phyloP scores from a whole-genome alignment of 129 eudicot species.

The Kitagawia praeruptora region DNA sequence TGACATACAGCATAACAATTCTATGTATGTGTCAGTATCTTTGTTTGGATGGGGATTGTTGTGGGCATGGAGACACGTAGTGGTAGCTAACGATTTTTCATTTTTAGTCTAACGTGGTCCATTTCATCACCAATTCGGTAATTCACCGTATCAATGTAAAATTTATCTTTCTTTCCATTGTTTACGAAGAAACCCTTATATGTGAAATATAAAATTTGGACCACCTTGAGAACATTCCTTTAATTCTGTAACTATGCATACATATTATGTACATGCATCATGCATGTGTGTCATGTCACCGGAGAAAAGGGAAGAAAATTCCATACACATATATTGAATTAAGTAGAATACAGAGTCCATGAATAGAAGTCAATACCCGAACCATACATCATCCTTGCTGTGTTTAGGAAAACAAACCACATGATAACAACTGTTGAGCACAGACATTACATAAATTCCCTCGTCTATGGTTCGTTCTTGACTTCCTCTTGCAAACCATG shows the following conservation, averaged over 20 bases:
- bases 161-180: neutral
- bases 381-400: constrained; percentile 47
- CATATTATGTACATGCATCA: neutral
- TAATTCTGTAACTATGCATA: too few species aligned
- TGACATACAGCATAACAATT: too few species aligned
- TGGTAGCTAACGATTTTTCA: neutral
- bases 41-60: too few species aligned
- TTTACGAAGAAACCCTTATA: neutral
- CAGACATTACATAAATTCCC: neutral
- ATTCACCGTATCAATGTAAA: neutral
- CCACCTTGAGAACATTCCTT: neutral
- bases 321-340: neutral
- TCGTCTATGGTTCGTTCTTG: constrained; percentile 51
- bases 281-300: neutral
- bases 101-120: neutral
- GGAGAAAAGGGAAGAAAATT: neutral
- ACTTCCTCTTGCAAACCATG: constrained; percentile 32
- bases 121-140: neutral
- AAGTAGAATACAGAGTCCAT: neutral
- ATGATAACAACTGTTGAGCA: neutral
- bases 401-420: neutral
- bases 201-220: neutral
- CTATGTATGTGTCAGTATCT: too few species aligned
- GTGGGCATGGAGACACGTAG: neutral
- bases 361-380: constrained; percentile 84